Base-by-base conservation (phyloP, 257 asterid genomes). In the Capsicum pubescens region DNA sequence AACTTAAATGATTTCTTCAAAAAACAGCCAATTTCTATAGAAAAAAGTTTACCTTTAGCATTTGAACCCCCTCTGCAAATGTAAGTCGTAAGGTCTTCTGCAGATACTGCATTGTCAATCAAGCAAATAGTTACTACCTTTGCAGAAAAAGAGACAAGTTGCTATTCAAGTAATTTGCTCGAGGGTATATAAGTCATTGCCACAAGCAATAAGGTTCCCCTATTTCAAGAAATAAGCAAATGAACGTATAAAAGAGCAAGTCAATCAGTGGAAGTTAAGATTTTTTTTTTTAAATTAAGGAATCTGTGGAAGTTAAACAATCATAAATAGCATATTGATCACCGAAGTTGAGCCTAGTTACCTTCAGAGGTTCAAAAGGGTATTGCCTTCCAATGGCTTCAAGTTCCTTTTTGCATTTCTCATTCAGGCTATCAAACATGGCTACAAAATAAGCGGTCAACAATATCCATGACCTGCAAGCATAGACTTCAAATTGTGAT, bases 401-500 rank as follows among this genome's bases (percentile, higher is more conserved):
- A 72, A 96, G 98, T 91, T 94, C 97, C 87, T 89, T 91, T 4
- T 91, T 84, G 87, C 95, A 93, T 17, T 66, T 90, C 86, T 87
- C 90, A 86, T 93, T 96, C 89, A 96, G 85, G 79, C 84, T 46
- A 87, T 96, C 98, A 82, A 96, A 96, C 91, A 96, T 91, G n/a
- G 82, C 46, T 13, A 96, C 98, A 89, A 89, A 96, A 96, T 84
- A 96, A 85, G 69, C 88, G 86, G 81, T 92, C 99, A 68, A 94
- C 98, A 81, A 94, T 48, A 89, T 95, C 97, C 99, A 96, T 93
- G 86, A 95, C 97, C 99, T 94, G 97, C 92, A 88, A 55, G 55
- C 32, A 39, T 72, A 46, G 1, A 46, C 39, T 71, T 71, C 79
- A 71, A n/a, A 44, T n/a, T 71, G 58, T 42, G 42, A 69, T 39